Evolutionary conservation across 257 asterid genomes (phyloP), one percentile per base, ranked within the genome.

Genomic region (Solanum sejunctum): DNA sequence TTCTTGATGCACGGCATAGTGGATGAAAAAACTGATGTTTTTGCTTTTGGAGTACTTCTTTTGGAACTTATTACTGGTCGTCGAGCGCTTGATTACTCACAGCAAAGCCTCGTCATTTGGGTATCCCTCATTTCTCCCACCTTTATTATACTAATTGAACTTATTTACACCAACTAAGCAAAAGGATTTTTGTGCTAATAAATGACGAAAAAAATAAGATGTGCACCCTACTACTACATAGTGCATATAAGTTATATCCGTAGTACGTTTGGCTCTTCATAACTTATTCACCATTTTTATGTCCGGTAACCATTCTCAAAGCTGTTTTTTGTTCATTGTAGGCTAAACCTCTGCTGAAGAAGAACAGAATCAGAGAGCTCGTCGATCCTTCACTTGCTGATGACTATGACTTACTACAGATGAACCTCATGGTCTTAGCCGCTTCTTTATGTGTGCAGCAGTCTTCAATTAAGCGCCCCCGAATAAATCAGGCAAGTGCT

Each of bases 91-190:
- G 99, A 95, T 88, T 94, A 94, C 90, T 92, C 98, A 1, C 98
- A 91, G 86, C 99, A 95, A 87, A 95, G 98, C 93, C 98, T 96
- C 36, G 97, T 96, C 83, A 88, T 96, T 88, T 96, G 99, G 99
- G 99, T 95, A 93, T 3, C 93, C 80, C 80, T 41, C 3, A n/a
- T 67, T 81, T 66, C 73, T 55, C 26, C 18, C n/a, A 2, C 26
- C 64, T 3, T 21, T 13, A 8, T 9, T 77, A 16, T 51, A 21
- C 0, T 2, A 39, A 45, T 28, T 64, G 9, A 7, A 28, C 36
- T 10, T 63, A 2, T 9, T 17, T 17, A 39, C 15, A 36, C 73
- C 21, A 32, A 66, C 73, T 13, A 1, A 13, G 21, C n/a, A 28
- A 12, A 23, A 5, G 47, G 28, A 16, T 66, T 28, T 66, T 66